These are phyloP conservation scores for Fusarium domesticum DNA, from an alignment of 2,329 filamentous ascomycete genomes.

Conservation along the genomic window DNA sequence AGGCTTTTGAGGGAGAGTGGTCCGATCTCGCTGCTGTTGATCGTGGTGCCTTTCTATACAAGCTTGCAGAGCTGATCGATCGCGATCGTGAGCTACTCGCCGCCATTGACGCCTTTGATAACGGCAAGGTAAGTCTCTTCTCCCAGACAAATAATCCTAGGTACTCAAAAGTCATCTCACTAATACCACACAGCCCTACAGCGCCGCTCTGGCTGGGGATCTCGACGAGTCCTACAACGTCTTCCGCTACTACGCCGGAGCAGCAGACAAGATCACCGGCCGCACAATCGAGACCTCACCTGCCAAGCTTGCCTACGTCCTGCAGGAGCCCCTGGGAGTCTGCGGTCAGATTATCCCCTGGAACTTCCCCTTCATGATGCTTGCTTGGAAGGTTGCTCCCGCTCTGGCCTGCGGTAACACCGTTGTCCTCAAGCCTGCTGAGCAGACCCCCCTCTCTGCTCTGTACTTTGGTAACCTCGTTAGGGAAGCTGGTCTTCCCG, in stretches of 20 bases:
- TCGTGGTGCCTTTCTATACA: conserved; percentile 23
- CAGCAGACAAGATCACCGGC: conserved; percentile 67
- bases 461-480: conserved; percentile 61
- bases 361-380: conserved; percentile 37
- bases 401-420: conserved; percentile 59
- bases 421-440: conserved; percentile 56
- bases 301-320: conserved; percentile 64
- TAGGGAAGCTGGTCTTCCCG: conserved; percentile 68
- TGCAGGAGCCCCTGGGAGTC: conserved; percentile 66
- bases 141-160: background rate
- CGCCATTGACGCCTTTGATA: conserved; percentile 8
- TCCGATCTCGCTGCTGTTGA: conserved; percentile 22
- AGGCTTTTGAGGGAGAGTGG: conserved; percentile 26
- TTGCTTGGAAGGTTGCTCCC: conserved; percentile 69
- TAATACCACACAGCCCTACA: conserved; percentile 23
- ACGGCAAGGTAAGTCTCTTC: conserved; percentile 2
- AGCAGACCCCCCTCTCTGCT: conserved; percentile 58
- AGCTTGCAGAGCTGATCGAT: conserved; percentile 21
- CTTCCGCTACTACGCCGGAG: conserved; percentile 66
- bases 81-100: conserved; percentile 25
- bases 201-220: conserved; percentile 54
- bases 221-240: conserved; percentile 42
- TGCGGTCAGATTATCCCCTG: conserved; percentile 65
- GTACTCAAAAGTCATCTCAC: no score
- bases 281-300: conserved; percentile 64